phyloP scores from a whole-genome alignment of 2,329 filamentous ascomycete genomes.

The Paracoccidioides brasiliensis region DNA sequence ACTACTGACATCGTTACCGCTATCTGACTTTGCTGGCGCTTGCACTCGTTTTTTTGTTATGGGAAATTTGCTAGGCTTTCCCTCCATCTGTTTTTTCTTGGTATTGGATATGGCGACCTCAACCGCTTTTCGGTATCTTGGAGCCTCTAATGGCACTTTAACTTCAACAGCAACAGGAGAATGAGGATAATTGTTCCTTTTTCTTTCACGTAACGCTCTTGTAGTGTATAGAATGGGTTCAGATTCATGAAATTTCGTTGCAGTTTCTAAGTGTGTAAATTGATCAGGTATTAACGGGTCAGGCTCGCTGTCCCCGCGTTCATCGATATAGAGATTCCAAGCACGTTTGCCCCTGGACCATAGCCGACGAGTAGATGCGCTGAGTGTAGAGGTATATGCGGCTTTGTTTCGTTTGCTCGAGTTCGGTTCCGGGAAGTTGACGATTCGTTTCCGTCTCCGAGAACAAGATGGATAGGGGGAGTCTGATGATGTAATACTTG shows the following conservation, averaged over 20 bases:
- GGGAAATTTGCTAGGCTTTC: neutral
- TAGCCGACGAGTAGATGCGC: neutral
- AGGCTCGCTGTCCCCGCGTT: neutral
- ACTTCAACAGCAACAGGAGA: neutral
- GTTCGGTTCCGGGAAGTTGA: neutral
- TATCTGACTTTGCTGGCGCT: neutral
- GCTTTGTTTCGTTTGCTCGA: neutral
- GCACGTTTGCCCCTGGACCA: neutral
- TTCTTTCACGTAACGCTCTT: neutral
- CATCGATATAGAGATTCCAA: neutral
- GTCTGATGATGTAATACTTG: conserved; percentile 3
- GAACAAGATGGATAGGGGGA: neutral
- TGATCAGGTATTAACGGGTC: neutral
- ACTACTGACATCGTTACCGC: neutral
- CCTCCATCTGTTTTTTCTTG: neutral
- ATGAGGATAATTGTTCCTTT: neutral
- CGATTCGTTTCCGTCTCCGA: conserved; percentile 4
- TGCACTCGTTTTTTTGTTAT: neutral
- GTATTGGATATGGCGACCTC: neutral
- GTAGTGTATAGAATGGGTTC: too few relatives aligned
- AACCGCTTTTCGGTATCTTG: neutral
- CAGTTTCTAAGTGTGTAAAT: neutral
- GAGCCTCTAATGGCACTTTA: neutral
- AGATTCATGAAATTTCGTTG: neutral
- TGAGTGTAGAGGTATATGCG: neutral